Evolutionary conservation across 192 early-diverging fungal genomes (phyloP).

Genomic region (Umbelopsis sp.): DNA sequence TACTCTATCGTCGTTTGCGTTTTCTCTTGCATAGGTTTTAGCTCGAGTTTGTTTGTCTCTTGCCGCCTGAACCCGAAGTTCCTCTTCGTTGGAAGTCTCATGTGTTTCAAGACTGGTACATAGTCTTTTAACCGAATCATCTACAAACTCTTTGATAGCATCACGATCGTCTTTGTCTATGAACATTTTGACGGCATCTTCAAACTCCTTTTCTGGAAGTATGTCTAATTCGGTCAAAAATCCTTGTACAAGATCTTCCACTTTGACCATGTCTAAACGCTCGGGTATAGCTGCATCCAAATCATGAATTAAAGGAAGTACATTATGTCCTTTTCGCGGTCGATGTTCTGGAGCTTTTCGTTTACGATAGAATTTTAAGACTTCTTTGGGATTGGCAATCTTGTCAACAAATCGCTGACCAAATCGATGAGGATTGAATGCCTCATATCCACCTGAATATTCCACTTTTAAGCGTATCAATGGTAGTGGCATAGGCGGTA

Average conservation of each 20-base stretch:
- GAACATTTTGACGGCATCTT: slow-evolving; percentile 73
- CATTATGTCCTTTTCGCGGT: background rate
- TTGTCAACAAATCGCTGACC: slow-evolving; percentile 76
- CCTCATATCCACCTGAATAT: slow-evolving; percentile 81
- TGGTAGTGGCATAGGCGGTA: slow-evolving; percentile 62
- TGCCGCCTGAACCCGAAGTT: background rate
- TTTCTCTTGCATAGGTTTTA: slow-evolving; percentile 31
- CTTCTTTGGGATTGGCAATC: slow-evolving; percentile 89
- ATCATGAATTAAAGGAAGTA: slow-evolving; percentile 38
- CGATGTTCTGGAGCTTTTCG: slow-evolving; percentile 24
- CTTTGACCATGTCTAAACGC: slow-evolving; percentile 67
- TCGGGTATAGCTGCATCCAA: slow-evolving; percentile 39
- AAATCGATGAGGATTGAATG: slow-evolving; percentile 87
- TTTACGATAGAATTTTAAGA: slow-evolving; percentile 80
- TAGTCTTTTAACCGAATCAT: slow-evolving; percentile 33
- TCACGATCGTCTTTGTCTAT: slow-evolving; percentile 89
- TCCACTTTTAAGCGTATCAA: slow-evolving; percentile 87
- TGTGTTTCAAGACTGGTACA: slow-evolving; percentile 21
- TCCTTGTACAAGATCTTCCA: slow-evolving; percentile 79
- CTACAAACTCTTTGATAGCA: slow-evolving; percentile 72
- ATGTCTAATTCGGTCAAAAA: slow-evolving; percentile 71
- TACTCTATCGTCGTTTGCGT: slow-evolving; percentile 33
- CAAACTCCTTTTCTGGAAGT: slow-evolving; percentile 78
- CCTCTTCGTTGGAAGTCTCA: background rate
- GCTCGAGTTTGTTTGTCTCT: slow-evolving; percentile 23